These are phyloP conservation scores for Pholiota adiposa DNA, from an alignment of 1,284 basidiomycete genomes.

Conservation along the genomic window DNA sequence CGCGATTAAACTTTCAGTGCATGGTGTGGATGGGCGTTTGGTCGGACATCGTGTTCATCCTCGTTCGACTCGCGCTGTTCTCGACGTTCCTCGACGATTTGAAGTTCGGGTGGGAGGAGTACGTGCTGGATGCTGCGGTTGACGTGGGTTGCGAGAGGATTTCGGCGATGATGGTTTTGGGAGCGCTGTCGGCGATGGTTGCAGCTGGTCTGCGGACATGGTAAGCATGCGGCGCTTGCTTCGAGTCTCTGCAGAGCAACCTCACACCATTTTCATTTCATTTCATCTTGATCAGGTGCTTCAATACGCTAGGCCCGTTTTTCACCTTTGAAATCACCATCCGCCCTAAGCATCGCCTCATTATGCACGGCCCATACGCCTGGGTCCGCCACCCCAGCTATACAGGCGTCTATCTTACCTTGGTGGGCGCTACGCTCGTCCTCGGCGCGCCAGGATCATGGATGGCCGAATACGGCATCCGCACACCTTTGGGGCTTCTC, in stretches of 20 bases:
- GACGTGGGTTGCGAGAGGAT: background rate
- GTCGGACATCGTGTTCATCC: constrained; percentile 24
- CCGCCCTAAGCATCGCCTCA: constrained; percentile 38
- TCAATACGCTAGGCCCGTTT: constrained; percentile 37
- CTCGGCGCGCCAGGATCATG: constrained; percentile 36
- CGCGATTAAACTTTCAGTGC: constrained; percentile 18
- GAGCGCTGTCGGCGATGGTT: constrained; percentile 24
- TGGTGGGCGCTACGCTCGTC: constrained; percentile 35
- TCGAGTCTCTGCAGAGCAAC: no score
- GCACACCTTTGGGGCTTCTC: constrained; percentile 25
- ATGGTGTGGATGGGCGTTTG: constrained; percentile 35
- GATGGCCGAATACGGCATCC: constrained; percentile 31
- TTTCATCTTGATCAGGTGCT: constrained; percentile 34
- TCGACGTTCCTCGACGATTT: background rate
- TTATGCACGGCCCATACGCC: constrained; percentile 40
- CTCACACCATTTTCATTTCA: background rate
- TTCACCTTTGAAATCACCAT: constrained; percentile 45
- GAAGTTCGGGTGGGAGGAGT: background rate
- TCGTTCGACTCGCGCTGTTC: constrained; percentile 3
- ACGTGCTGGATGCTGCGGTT: background rate
- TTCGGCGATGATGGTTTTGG: constrained; percentile 21
- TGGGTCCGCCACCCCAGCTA: constrained; percentile 45
- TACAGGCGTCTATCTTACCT: constrained; percentile 39
- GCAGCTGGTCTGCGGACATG: constrained; percentile 32
- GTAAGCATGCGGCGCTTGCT: constrained; percentile 19